These are phyloP conservation scores for Phtheirospermum japonicum DNA, from an alignment of 257 asterid genomes.

Conservation along the genomic window DNA sequence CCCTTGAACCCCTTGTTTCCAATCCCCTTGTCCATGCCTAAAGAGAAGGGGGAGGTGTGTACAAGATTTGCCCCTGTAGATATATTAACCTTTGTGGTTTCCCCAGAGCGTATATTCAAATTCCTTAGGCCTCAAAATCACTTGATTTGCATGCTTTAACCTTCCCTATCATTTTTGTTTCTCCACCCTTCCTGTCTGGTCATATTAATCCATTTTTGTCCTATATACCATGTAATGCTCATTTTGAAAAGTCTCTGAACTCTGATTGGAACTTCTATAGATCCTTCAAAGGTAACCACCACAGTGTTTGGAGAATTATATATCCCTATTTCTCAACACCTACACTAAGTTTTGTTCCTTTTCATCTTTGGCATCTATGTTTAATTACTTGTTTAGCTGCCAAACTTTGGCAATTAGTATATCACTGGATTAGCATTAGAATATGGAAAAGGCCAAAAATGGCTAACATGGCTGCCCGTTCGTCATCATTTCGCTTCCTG, in stretches of 20 bases:
- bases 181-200: background rate
- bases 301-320: background rate
- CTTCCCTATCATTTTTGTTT: background rate
- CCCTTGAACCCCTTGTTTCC: background rate
- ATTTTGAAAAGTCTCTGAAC: background rate
- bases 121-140: background rate
- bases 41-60: background rate
- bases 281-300: background rate
- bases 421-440: conserved; percentile 8
- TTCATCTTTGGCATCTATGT: background rate
- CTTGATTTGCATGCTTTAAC: background rate
- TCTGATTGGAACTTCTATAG: conserved; percentile 2
- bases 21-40: background rate
- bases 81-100: background rate
- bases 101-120: background rate
- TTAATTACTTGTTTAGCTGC: conserved; percentile 1
- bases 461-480: too few relatives aligned
- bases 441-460: conserved; percentile 1
- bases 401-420: background rate
- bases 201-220: conserved; percentile 1
- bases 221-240: conserved; percentile 3
- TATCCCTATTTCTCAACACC: background rate
- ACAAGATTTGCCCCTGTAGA: background rate
- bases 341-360: conserved; percentile 1
- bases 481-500: background rate